Percentiles rank a stretch among this genome's conserved stretches.
These are phyloP conservation scores for Penicillium roqueforti DNA, from an alignment of 495 filamentous ascomycete genomes.

Conservation along the genomic window DNA sequence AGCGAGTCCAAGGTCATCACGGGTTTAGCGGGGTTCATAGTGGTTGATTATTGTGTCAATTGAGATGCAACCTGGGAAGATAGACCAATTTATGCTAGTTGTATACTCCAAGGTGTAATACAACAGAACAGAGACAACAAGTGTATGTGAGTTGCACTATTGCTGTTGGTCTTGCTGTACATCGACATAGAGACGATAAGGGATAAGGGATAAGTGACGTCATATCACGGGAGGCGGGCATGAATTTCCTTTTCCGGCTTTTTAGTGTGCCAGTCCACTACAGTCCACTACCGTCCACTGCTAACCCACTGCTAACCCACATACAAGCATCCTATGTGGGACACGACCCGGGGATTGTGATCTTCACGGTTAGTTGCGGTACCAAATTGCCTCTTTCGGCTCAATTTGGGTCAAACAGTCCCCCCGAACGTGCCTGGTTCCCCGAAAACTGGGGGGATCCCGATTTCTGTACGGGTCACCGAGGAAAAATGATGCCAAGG, in stretches of 20 bases:
- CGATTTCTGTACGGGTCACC: slow-evolving; percentile 29
- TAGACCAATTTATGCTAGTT: not conserved
- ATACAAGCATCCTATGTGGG: too few species aligned
- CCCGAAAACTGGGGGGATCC: slow-evolving; percentile 22
- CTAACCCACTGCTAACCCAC: not conserved
- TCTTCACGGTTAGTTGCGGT: not conserved
- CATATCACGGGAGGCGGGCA: not conserved
- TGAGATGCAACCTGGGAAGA: not conserved
- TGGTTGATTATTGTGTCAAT: not conserved
- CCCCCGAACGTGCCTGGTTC: not conserved
- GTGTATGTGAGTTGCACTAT: not conserved
- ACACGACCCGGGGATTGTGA: not conserved
- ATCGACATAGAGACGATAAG: not conserved
- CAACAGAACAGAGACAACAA: not conserved
- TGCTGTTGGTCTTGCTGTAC: not conserved
- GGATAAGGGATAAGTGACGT: not conserved
- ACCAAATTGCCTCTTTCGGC: not conserved
- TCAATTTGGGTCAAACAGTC: not conserved
- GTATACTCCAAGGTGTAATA: not conserved
- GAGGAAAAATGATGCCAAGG: slow-evolving; percentile 17
- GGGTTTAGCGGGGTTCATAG: slow-evolving; percentile 7
- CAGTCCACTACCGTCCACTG: too few species aligned
- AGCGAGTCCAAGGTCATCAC: slow-evolving; percentile 36
- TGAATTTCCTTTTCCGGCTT: not conserved
- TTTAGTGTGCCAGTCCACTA: not conserved